Evolutionary conservation across 371 early-diverging fungal species (phyloP).

Genomic region (Mucor lusitanicus): DNA sequence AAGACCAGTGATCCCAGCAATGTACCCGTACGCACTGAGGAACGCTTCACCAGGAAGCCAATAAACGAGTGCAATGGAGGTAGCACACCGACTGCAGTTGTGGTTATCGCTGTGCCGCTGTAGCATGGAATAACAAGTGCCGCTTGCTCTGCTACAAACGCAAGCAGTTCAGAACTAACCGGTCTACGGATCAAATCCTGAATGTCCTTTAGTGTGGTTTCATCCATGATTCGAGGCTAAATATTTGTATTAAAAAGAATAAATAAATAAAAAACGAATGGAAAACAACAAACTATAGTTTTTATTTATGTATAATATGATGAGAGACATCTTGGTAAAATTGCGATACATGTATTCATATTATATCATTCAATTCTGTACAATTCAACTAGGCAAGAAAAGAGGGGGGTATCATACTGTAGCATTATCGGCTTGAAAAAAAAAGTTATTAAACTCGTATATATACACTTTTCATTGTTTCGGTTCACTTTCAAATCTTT

Average conservation of each 20-base stretch:
- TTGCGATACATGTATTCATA: not conserved
- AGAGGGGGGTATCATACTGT: not conserved
- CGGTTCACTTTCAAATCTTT: constrained; percentile 22
- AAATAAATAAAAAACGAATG: constrained; percentile 9
- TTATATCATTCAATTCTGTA: not conserved
- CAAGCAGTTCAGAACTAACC: constrained; percentile 10
- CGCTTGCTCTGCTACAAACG: constrained; percentile 20
- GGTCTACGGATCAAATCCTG: constrained; percentile 15
- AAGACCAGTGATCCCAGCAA: constrained; percentile 63
- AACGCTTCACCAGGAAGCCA: constrained; percentile 49
- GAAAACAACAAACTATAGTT: not conserved
- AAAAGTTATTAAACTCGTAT: not conserved
- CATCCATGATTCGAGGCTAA: constrained; percentile 7
- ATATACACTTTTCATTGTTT: constrained; percentile 8
- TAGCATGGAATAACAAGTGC: constrained; percentile 26
- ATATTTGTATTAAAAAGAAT: constrained; percentile 5
- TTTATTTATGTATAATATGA: constrained; percentile 10
- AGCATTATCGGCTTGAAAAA: not conserved
- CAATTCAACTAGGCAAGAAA: not conserved
- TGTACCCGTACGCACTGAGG: constrained; percentile 59
- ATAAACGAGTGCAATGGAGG: constrained; percentile 12
- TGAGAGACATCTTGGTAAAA: constrained; percentile 9
- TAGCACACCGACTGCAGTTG: not conserved
- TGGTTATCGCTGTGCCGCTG: not conserved
- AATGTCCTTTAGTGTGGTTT: constrained; percentile 14